These are phyloP conservation scores for Bacterosira constricta DNA, from an alignment of 108 stramenopile species.

Conservation along the genomic window DNA sequence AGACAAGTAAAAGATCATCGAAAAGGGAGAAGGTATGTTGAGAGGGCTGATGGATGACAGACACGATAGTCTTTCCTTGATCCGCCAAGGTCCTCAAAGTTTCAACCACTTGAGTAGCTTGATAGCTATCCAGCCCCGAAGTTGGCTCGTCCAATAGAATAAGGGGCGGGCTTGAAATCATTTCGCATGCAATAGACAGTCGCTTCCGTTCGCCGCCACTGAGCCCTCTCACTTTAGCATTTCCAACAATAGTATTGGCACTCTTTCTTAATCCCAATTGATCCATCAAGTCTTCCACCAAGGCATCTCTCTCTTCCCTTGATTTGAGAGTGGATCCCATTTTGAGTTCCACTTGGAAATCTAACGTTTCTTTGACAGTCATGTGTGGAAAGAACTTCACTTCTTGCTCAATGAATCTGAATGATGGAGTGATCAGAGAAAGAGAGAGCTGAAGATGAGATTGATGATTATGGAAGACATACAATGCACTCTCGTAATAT, in stretches of 20 bases:
- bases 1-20: constrained; percentile 83
- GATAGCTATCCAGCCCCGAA: constrained; percentile 77
- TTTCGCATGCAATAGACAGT: constrained; percentile 86
- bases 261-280: constrained; percentile 71
- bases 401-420: constrained; percentile 84
- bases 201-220: constrained; percentile 89
- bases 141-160: constrained; percentile 87
- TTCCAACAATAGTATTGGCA: constrained; percentile 85
- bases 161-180: constrained; percentile 76
- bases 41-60: constrained; percentile 91
- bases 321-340: constrained; percentile 63
- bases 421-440: too few relatives aligned
- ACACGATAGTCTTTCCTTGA: constrained; percentile 78
- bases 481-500: too few relatives aligned
- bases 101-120: constrained; percentile 71
- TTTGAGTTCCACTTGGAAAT: constrained; percentile 82
- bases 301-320: constrained; percentile 58
- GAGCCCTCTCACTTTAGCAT: constrained; percentile 78
- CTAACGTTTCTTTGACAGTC: constrained; percentile 87
- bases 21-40: constrained; percentile 81
- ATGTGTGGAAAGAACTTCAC: constrained; percentile 88
- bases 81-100: constrained; percentile 78
- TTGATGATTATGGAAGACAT: too few relatives aligned
- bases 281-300: constrained; percentile 69
- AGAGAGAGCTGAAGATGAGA: too few relatives aligned